phyloP scores from a whole-genome alignment of 192 early-diverging fungal species.

The Phycomyces nitens region DNA sequence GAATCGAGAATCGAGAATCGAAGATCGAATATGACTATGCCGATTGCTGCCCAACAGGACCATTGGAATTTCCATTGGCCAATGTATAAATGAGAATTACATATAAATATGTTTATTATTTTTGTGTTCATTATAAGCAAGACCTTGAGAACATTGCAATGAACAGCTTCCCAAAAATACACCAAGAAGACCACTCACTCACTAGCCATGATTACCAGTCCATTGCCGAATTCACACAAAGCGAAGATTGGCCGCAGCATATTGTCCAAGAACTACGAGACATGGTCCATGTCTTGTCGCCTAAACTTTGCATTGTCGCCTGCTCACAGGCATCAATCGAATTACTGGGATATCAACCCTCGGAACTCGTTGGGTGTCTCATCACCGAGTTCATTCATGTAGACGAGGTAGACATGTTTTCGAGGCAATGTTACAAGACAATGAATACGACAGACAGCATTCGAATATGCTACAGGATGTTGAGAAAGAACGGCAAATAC shows the following conservation, averaged over 20 bases:
- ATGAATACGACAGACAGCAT: constrained; percentile 30
- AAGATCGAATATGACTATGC: no score
- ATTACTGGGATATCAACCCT: constrained; percentile 41
- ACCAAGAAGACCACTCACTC: no score
- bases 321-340: constrained; percentile 43
- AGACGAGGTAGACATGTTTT: constrained; percentile 43
- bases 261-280: constrained; percentile 44
- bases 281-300: constrained; percentile 42
- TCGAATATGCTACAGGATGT: constrained; percentile 38
- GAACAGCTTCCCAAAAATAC: no score
- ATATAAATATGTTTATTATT: no score
- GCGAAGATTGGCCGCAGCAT: constrained; percentile 42
- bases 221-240: constrained; percentile 38
- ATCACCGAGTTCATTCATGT: constrained; percentile 46
- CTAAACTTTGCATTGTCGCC: constrained; percentile 36
- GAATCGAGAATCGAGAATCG: no score
- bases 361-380: constrained; percentile 36
- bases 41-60: no score
- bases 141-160: no score
- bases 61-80: no score
- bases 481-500: constrained; percentile 45
- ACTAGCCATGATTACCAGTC: no score
- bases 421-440: constrained; percentile 33
- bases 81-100: no score
- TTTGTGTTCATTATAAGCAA: no score